These are phyloP conservation scores for Cladosporium sp. DNA, from an alignment of 2,329 filamentous ascomycete species.

Conservation along the genomic window DNA sequence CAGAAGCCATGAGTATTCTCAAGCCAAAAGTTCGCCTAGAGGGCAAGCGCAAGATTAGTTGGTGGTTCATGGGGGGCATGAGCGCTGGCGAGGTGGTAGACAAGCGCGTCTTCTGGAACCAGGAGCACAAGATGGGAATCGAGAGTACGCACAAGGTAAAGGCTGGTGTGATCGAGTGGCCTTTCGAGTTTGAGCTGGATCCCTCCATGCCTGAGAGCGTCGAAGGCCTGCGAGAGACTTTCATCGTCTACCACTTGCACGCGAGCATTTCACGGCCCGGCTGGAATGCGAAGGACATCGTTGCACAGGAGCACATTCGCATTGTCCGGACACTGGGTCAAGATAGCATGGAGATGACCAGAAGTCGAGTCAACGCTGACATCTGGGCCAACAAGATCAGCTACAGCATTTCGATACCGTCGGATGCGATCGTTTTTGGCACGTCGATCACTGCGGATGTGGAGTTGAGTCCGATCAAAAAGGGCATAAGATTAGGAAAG, in stretches of 20 bases:
- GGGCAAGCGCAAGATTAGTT: slow-evolving; percentile 45
- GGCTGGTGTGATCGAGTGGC: slow-evolving; percentile 47
- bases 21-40: slow-evolving; percentile 44
- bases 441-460: slow-evolving; percentile 82
- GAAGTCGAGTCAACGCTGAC: slow-evolving; percentile 67
- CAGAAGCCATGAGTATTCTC: slow-evolving; percentile 45
- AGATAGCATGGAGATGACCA: slow-evolving; percentile 66
- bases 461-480: slow-evolving; percentile 80
- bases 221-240: slow-evolving; percentile 81
- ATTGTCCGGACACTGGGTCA: slow-evolving; percentile 46
- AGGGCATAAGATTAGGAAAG: slow-evolving; percentile 80
- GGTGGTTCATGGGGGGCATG: slow-evolving; percentile 35
- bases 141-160: slow-evolving; percentile 48
- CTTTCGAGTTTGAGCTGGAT: slow-evolving; percentile 46
- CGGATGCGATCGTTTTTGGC: slow-evolving; percentile 91
- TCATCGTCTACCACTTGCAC: slow-evolving; percentile 86
- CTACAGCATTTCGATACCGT: slow-evolving; percentile 89
- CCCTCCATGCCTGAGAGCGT: slow-evolving; percentile 70
- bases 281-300: slow-evolving; percentile 83
- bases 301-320: slow-evolving; percentile 63
- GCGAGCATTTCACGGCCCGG: slow-evolving; percentile 76
- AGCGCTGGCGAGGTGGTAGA: slow-evolving; percentile 39
- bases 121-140: slow-evolving; percentile 42
- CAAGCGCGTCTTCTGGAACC: slow-evolving; percentile 44
- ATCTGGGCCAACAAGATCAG: slow-evolving; percentile 98